Conservation (phyloP, 306 rosid genomes). For the Sicyos edulis region DNA sequence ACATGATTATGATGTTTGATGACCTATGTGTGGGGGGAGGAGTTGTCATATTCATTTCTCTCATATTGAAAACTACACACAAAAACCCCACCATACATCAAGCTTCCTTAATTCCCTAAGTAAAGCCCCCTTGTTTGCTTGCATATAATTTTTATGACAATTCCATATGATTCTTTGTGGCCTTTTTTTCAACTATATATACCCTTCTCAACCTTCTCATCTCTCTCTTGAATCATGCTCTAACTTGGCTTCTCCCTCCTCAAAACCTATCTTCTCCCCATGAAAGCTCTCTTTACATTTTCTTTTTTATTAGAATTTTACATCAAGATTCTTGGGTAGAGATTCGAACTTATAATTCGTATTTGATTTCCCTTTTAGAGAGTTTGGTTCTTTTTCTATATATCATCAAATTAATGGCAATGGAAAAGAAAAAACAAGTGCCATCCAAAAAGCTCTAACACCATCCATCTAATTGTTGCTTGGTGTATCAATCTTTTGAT, state of each 20-base stretch:
- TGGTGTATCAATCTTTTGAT: no score
- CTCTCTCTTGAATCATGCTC: constrained; percentile 1
- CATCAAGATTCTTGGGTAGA: background rate
- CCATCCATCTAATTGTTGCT: no score
- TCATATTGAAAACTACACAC: constrained; percentile 5
- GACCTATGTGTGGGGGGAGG: no score
- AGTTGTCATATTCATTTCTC: background rate
- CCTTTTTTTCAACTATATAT: background rate
- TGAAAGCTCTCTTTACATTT: no score
- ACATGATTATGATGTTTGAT: no score
- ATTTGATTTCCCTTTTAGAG: background rate
- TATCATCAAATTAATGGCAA: background rate
- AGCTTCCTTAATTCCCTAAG: constrained; percentile 16
- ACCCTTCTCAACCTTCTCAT: constrained; percentile 9
- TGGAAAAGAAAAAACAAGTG: background rate
- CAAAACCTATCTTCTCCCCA: background rate
- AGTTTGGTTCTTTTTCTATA: background rate
- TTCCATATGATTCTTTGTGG: constrained; percentile 3
- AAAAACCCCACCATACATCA: constrained; percentile 23
- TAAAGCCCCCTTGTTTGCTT: constrained; percentile 9
- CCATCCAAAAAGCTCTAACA: background rate
- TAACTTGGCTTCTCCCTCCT: background rate
- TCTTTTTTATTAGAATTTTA: background rate
- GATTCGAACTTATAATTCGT: no score
- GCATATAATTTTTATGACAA: background rate